Evolutionary conservation across 208 protist species (phyloP), one percentile per base, ranked within the genome.

Genomic region (Trypanosomatidae sp.): DNA sequence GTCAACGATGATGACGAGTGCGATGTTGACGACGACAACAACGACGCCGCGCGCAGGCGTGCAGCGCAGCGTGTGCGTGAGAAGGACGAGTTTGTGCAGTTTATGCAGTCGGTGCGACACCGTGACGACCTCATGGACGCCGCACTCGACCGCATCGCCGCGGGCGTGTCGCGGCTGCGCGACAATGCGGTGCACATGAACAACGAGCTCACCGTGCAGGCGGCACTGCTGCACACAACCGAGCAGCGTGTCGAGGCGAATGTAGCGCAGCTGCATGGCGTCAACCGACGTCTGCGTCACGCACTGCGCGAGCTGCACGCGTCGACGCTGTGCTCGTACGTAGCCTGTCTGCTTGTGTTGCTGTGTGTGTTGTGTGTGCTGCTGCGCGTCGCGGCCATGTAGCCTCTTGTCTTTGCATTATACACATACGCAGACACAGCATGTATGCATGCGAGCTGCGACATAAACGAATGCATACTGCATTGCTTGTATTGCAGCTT

Each of bases 41-140:
- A 18, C 15, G 4, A 39, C 4, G 6, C 4, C 4, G 33, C 47
- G 33, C 32, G 23, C 37, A 27, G 19, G 41, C 21, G 22, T 27
- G 33, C 39, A 37, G 25, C 59, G 1, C 52, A 53, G 27, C 65
- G 63, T 35, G 53, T 66, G 7, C 61, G 66, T 15, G 62, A 84
- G 25, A 72, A 82, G 23, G 67, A 35, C n/a, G 71, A 83, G 48
- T 90, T 90, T 41, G 22, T 25, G 1, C 52, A 71, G 39, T 90
- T 84, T 50, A 84, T 79, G 52, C 35, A 48, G 0, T 52, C 47
- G 2, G 68, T 73, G 4, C 48, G 73, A 27, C 56, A 56, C 19
- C 76, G 77, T 33, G 65, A 90, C 45, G 46, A 44, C 2, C 49
- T 68, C 0, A 85, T 90, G 18, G 76, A 87, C 45, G 48, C 53